These are phyloP conservation scores for Halocafeteria seosinensis DNA, from an alignment of 108 stramenopile species.

Conservation along the genomic window DNA sequence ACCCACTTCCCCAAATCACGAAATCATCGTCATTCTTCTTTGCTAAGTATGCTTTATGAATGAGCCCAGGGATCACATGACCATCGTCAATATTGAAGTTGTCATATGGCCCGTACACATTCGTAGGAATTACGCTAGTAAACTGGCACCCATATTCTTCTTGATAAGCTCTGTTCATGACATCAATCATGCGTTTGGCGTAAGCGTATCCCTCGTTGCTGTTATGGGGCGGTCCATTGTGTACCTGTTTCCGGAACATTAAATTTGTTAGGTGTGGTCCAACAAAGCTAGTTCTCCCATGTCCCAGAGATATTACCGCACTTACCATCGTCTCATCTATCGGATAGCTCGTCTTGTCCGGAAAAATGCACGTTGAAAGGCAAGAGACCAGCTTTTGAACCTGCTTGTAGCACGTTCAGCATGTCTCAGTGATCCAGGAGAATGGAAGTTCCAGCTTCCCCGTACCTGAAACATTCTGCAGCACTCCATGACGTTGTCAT, in stretches of 20 bases:
- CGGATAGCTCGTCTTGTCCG: slow-evolving; percentile 95
- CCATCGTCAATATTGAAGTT: slow-evolving; percentile 83
- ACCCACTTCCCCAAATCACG: slow-evolving; percentile 84
- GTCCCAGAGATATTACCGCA: too few species aligned
- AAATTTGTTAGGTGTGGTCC: not conserved
- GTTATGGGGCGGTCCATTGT: slow-evolving; percentile 84
- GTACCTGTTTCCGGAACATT: too few species aligned
- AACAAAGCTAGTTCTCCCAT: slow-evolving; percentile 1
- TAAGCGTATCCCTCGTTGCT: slow-evolving; percentile 88
- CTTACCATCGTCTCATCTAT: slow-evolving; percentile 98
- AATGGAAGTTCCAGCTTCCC: not conserved
- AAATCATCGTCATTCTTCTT: slow-evolving; percentile 67
- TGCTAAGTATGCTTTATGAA: slow-evolving; percentile 92
- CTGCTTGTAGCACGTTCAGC: not conserved
- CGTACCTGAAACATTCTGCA: slow-evolving; percentile 16
- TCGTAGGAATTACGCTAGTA: slow-evolving; percentile 89
- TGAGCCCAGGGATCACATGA: slow-evolving; percentile 93
- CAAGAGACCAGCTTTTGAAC: slow-evolving; percentile 66
- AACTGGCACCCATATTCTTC: slow-evolving; percentile 92
- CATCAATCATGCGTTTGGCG: slow-evolving; percentile 95
- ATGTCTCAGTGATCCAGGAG: not conserved
- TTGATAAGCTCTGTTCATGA: slow-evolving; percentile 86
- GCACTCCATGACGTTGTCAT: slow-evolving; percentile 47
- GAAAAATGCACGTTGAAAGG: slow-evolving; percentile 93
- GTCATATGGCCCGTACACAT: slow-evolving; percentile 85